Conservation (phyloP, 2,329 filamentous ascomycete species). For the Biscogniauxia sp. region DNA sequence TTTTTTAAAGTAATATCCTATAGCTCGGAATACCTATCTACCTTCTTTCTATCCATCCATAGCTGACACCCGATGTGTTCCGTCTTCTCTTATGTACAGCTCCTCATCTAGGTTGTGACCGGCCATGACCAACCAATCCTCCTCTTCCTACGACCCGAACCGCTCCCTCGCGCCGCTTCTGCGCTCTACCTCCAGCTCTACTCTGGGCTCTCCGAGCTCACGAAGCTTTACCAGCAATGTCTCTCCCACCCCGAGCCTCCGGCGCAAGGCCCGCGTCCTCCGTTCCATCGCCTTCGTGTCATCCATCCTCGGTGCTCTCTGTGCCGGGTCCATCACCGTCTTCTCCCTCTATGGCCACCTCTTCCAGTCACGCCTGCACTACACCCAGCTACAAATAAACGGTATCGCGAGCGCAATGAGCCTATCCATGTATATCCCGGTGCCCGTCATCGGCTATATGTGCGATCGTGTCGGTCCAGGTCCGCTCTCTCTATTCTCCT, state of each 20-base stretch:
- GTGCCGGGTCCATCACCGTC: constrained; percentile 86
- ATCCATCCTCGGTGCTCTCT: constrained; percentile 61
- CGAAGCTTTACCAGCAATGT: constrained; percentile 29
- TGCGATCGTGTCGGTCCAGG: constrained; percentile 87
- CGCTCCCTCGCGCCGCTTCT: constrained; percentile 25
- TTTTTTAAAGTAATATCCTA: background rate
- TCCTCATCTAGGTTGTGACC: background rate
- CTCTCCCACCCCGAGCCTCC: constrained; percentile 16
- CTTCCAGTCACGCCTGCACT: constrained; percentile 81
- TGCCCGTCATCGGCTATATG: constrained; percentile 83
- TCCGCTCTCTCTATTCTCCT: constrained; percentile 70
- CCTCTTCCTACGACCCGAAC: constrained; percentile 21
- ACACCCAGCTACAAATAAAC: constrained; percentile 91
- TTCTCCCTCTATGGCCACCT: constrained; percentile 93
- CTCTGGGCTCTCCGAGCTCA: constrained; percentile 27
- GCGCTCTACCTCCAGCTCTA: constrained; percentile 29
- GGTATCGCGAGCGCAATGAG: constrained; percentile 81
- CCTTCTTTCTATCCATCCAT: background rate
- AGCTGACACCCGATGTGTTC: background rate
- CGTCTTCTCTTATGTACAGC: constrained; percentile 1
- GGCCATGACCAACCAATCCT: constrained; percentile 19
- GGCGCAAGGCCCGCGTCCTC: constrained; percentile 25
- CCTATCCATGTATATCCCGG: constrained; percentile 86
- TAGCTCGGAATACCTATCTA: background rate
- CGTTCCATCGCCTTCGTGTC: constrained; percentile 51